These are phyloP conservation scores for Phaffomyces thermotolerans DNA, from an alignment of 805 yeast genomes.

Conservation along the genomic window DNA sequence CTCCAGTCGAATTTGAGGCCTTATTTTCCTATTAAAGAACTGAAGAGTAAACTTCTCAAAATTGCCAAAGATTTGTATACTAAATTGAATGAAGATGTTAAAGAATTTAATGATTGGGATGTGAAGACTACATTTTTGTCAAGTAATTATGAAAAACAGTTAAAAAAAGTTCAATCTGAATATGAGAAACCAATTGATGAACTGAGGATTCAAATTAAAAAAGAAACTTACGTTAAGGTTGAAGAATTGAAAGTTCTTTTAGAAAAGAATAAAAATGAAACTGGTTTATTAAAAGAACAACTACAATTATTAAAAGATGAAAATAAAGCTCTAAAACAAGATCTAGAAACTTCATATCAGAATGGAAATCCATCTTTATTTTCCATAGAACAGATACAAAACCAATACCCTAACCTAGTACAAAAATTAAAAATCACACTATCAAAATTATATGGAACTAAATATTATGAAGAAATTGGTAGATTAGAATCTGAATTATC, in stretches of 20 bases:
- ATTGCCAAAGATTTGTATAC: conserved; percentile 5
- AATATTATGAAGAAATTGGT: conserved; percentile 3
- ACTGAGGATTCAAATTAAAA: conserved; percentile 2
- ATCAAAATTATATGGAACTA: conserved; percentile 5
- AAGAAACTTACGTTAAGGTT: background rate
- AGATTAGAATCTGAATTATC: conserved; percentile 1
- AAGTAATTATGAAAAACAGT: conserved; percentile 4
- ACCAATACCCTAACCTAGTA: conserved; percentile 4
- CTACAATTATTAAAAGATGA: background rate
- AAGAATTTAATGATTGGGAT: conserved; percentile 1
- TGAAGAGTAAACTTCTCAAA: conserved; percentile 3
- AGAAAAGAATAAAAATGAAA: background rate
- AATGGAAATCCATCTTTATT: background rate
- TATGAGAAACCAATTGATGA: conserved; percentile 1
- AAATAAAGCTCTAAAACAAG: background rate
- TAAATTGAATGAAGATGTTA: conserved; percentile 5
- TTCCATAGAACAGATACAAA: conserved; percentile 6
- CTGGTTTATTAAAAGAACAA: background rate
- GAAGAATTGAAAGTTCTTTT: background rate
- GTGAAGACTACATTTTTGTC: conserved; percentile 6
- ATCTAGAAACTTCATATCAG: background rate
- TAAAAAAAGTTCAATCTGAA: background rate
- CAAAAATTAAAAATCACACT: conserved; percentile 3
- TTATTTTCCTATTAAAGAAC: background rate
- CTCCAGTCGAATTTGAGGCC: background rate